Evolutionary conservation across 371 early-diverging fungal genomes (phyloP), one percentile per base, ranked within the genome.

Genomic region (Mucor lusitanicus): DNA sequence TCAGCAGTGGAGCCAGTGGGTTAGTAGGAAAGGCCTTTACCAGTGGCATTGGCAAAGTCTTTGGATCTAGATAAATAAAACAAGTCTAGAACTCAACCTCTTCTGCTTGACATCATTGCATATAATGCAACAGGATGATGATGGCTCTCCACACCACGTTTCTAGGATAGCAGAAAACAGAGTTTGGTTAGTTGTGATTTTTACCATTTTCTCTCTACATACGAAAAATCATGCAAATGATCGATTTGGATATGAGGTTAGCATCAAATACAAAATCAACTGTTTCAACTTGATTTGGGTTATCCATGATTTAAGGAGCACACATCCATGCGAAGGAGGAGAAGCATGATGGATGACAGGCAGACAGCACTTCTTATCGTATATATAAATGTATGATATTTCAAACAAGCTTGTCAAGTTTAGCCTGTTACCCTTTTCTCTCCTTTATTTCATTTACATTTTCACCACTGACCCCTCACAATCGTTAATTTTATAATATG

Each of bases 1-100:
- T 82, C 1, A 69, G 77, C 23, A 76, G 80, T 40, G 68, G 70
- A 6, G 77, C 77, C n/a, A 65, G 75, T 30, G 80, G 80, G 11
- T 64, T 82, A 27, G 75, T 80, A 30, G 83, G 83, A 27, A 76
- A 73, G 27, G 80, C 76, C 4, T 72, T 82, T 15, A 67, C 74
- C 11, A 70, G 74, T 40, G 83, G 83, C 27, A 55, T 82, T 27
- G 72, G 78, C 19, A 72, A 70, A 50, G 67, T 79, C 19, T 79
- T 81, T 55, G 57, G 72, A 30, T 74, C 77, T 13, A 69, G 79
- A 72, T 77, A 68, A 69, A 32, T 17, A 17, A 40, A 40, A 40
- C 53, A 11, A 53, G 53, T 53, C 53, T 53, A 53, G 53, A 53
- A 40, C 40, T 1, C 11, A 37, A 12, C 37, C 1, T n/a, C n/a